Evolutionary conservation across 176 grass and related monocot species (phyloP), one percentile per base, ranked within the genome.

Genomic region (Bolboschoenus planiculmis): DNA sequence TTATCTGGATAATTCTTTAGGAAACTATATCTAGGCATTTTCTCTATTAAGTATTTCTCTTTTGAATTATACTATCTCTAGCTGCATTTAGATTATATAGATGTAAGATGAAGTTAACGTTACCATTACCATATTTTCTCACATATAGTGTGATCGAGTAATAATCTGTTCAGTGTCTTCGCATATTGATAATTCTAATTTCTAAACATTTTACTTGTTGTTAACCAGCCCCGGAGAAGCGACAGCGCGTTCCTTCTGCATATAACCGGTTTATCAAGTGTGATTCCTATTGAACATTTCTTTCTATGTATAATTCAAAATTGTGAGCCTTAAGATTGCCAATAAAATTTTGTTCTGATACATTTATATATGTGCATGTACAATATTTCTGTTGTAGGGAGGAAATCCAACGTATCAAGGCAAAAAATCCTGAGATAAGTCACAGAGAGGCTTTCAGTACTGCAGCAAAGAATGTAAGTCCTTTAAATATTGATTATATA

Each of bases 241-340:
- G 92, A 73, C 95, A 95, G 78, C 90, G 95, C 7, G 95, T 93
- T 84, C 92, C 95, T 66, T 98, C 95, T 4, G 95, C 95, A 0
- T 98, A 98, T 48, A 98, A 98, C 85, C 85, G 86, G 81, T 98
- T 98, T 83, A 98, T 98, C 79, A 98, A 98, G 95, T 98, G 79
- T 87, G 95, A 78, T 83, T 43, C 7, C 2, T 40, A 54, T 63
- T 10, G 59, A 27, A 27, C 3, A 35, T 42, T 75, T 48, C 53
- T 72, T 18, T 72, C 44, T 56, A 70, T 68, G n/a, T n/a, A n/a
- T n/a, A 66, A 44, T 1, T 51, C 54, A 56, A 64, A 8, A 47
- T 7, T 14, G 15, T 61, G 35, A 82, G 34, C 23, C 8, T 65
- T 30, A 47, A 43, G 44, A 26, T 77, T 29, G 3, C n/a, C n/a